Evolutionary conservation across 306 rosid genomes (phyloP).

Genomic region (Quercus glauca): DNA sequence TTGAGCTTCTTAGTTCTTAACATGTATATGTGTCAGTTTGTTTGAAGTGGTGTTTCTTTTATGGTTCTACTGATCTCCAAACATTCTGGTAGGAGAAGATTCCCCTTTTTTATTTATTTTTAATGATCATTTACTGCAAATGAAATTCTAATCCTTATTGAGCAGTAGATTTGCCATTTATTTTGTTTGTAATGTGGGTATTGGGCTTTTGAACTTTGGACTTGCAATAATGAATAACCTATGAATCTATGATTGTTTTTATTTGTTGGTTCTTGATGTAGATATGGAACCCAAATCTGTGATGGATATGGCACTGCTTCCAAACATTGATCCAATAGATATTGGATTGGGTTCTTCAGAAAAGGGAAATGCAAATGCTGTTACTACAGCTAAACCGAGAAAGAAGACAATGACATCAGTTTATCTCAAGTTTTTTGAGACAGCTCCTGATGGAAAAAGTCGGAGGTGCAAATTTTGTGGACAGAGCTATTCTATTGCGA

Average conservation of each 20-base stretch:
- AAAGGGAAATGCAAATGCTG: conserved; percentile 47
- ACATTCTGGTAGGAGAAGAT: neutral
- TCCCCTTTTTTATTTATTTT: neutral
- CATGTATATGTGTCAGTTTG: neutral
- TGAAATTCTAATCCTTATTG: neutral
- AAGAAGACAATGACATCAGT: conserved; percentile 98
- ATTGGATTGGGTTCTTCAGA: conserved; percentile 70
- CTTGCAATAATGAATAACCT: conserved; percentile 13
- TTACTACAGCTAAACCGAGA: conserved; percentile 60
- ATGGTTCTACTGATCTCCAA: neutral
- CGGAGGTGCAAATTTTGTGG: conserved; percentile 96
- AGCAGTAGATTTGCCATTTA: neutral
- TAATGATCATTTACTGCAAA: neutral
- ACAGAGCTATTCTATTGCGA: conserved; percentile 85
- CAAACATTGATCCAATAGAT: conserved; percentile 59
- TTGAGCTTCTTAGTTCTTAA: neutral
- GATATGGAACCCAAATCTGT: conserved; percentile 70
- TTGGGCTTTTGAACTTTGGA: neutral
- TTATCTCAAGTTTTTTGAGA: conserved; percentile 88
- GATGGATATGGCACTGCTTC: conserved; percentile 67
- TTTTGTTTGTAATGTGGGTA: neutral
- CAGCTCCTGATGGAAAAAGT: conserved; percentile 81
- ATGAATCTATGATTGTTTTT: conserved; percentile 4
- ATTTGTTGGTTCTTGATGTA: conserved; percentile 26
- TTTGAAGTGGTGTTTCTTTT: neutral